Evolutionary conservation across 2,329 filamentous ascomycete genomes (phyloP).

Genomic region (Hawksworthiomyces lignivorus): DNA sequence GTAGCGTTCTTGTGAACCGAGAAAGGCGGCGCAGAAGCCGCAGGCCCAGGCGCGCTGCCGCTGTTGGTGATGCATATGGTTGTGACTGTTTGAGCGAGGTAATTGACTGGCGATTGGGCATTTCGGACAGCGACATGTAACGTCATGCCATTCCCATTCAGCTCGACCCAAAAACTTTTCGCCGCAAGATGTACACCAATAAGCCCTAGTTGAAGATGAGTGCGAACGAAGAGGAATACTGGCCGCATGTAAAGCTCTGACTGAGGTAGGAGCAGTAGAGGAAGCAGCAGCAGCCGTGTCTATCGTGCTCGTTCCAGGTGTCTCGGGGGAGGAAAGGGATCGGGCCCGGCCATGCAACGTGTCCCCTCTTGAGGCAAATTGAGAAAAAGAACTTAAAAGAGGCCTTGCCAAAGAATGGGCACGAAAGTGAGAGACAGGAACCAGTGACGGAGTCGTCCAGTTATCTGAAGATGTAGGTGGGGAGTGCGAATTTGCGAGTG

Average conservation of each 20-base stretch:
- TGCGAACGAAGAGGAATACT: too few species aligned
- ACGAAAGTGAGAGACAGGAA: background rate
- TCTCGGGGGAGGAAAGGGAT: constrained; percentile 1
- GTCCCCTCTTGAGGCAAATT: too few species aligned
- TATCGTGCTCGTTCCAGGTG: too few species aligned
- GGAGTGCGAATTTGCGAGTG: too few species aligned
- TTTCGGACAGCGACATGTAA: constrained; percentile 53
- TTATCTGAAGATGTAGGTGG: too few species aligned
- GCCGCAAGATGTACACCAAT: constrained; percentile 52
- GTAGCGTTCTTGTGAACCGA: constrained; percentile 57
- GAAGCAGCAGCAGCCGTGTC: too few species aligned
- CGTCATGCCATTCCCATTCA: constrained; percentile 63
- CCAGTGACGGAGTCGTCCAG: too few species aligned
- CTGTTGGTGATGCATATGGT: constrained; percentile 31
- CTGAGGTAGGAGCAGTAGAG: too few species aligned
- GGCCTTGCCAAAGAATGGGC: constrained; percentile 2
- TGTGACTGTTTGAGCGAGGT: too few species aligned
- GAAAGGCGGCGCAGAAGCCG: constrained; percentile 57
- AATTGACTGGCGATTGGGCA: background rate
- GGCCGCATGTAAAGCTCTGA: too few species aligned
- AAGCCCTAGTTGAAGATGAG: constrained; percentile 40
- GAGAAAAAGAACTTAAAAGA: background rate
- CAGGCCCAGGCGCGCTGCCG: constrained; percentile 61
- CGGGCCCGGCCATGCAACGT: background rate
- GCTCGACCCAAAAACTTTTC: constrained; percentile 61